Evolutionary conservation across 345 rosid genomes (phyloP), one percentile per base, ranked within the genome.

Genomic region (Eucalyptus coolabah): DNA sequence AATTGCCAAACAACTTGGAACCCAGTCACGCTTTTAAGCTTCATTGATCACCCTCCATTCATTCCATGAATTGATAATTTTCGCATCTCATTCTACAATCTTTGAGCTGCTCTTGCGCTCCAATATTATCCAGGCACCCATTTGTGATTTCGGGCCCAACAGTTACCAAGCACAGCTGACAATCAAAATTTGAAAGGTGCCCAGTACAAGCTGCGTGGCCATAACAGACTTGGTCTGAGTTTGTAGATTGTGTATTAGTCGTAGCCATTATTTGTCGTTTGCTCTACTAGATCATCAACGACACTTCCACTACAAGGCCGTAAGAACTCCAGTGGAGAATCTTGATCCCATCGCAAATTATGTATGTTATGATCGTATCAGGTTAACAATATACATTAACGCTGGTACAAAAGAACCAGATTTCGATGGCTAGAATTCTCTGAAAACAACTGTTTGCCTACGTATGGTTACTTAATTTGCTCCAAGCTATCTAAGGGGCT

Each of bases 11-110:
- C 24, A 34, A 69, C 0, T 34, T 0, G 4, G 24, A 18, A 9
- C 7, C 24, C 4, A 18, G 13, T 5, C 80, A 32, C 1, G 5
- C 23, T 32, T 9, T 17, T 69, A 9, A 16, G 23, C 81, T 17
- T 0, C 11, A 5, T 69, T 34, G 26, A 32, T 32, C 23, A 0
- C 19, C 80, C 13, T 32, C 42, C 24, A 34, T 34, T 69, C 0
- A 34, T 2, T 67, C 1, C 81, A 3, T 17, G 44, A 69, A 69
- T 69, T 34, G 24, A 69, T 69, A 34, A 34, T 69, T 34, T 11
- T 17, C 44, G 0, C 9, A 9, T 23, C 26, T 18, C 81, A 69
- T 69, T 34, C 81, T 18, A 18, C 45, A 37, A 72, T 37, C 1
- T 10, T 19, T 17, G 42, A 67, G 0, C 45, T 1, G 28, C 45